These are phyloP conservation scores for Gleditsia sinensis DNA, from an alignment of 306 rosid species.

Conservation along the genomic window DNA sequence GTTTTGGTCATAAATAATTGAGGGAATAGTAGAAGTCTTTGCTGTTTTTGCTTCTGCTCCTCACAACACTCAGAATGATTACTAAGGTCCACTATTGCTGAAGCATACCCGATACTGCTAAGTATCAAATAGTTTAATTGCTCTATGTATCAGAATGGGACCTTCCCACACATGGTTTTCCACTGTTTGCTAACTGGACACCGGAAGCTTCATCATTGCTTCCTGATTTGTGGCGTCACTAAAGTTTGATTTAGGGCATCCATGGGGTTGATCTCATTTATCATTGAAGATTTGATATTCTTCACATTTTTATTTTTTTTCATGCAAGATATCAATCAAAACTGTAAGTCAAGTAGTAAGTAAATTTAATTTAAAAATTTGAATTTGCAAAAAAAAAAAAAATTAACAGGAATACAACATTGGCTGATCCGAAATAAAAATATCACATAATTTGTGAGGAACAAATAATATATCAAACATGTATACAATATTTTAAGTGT, in stretches of 20 bases:
- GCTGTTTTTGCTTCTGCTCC: slow-evolving; percentile 62
- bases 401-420: no score
- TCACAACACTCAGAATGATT: slow-evolving; percentile 54
- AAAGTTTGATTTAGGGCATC: slow-evolving; percentile 43
- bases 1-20: slow-evolving; percentile 39
- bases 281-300: slow-evolving; percentile 38
- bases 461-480: no score
- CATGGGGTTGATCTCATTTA: slow-evolving; percentile 38
- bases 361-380: no score
- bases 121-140: slow-evolving; percentile 25
- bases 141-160: slow-evolving; percentile 40
- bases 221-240: slow-evolving; percentile 48
- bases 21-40: slow-evolving; percentile 39
- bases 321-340: no score
- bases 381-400: no score
- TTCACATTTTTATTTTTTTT: slow-evolving; percentile 7
- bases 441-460: no score
- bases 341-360: no score
- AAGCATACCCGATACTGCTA: slow-evolving; percentile 29
- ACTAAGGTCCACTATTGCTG: slow-evolving; percentile 44
- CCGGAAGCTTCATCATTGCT: slow-evolving; percentile 51
- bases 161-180: slow-evolving; percentile 53
- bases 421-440: no score
- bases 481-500: no score
- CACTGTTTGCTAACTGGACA: slow-evolving; percentile 37